Evolutionary conservation across 192 early-diverging fungal genomes (phyloP), one percentile per base, ranked within the genome.

Genomic region (Dimargaris cristalligena): DNA sequence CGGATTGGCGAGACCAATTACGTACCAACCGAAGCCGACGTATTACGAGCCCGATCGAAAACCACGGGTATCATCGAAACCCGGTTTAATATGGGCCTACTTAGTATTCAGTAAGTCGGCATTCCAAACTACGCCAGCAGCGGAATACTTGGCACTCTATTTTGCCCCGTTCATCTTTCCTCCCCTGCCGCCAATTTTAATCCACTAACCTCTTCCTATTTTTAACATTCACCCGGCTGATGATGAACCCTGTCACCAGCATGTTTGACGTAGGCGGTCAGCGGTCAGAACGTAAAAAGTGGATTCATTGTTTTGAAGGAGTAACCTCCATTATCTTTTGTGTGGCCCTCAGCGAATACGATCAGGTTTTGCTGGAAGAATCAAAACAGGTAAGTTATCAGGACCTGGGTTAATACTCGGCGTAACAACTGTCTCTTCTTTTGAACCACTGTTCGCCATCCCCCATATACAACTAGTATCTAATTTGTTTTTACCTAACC

Each of bases 31-130:
- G 90, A 91, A 60, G 86, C 89, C 62, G 94, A 97, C 69, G 89
- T 97, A 23, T 77, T 97, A 57, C 74, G 89, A n/a, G 88, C 94
- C n/a, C 86, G 94, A 56, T 88, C 89, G 38, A 97, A 95, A 73
- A 95, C 94, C 2, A 97, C 94, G 20, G 92, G 92, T 62, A 97
- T 97, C 64, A 91, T 86, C 16, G 94, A 97, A 73, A 93, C 88
- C 25, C 80, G 84, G 52, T 94, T 95, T 70, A 87, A 84, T 63
- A 88, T 96, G 80, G 90, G 87, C 31, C 80, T 87, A 60, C 73
- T 93, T 29, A 88, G 72, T 66, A 80, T 98, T 79, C 87, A 86
- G 86, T 74, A 82, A 74, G 82, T 81, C 63, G 48, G 59, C 41
- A 28, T 31, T 22, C 54, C n/a, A 25, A 9, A 45, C 32, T 9